A percentile compares a stretch with the other conserved stretches of the same genome.
phyloP scores from a whole-genome alignment of 192 early-diverging fungal genomes.

The Coemansia sp. region DNA sequence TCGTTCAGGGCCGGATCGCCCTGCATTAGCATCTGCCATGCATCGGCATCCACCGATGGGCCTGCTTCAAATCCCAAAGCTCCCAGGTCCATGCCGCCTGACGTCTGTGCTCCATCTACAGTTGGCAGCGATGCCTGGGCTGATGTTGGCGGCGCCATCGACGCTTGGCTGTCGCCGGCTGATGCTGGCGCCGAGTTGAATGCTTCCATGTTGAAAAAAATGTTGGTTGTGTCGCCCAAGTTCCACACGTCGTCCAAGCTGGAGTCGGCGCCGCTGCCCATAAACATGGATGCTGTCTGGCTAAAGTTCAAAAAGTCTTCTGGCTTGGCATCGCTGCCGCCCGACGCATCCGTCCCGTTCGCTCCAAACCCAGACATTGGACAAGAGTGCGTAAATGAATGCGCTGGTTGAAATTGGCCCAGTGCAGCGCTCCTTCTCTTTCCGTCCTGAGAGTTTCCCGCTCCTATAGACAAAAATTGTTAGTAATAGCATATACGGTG shows the following conservation, averaged over 20 bases:
- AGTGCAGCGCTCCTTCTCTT: neutral
- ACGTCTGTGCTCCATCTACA: neutral
- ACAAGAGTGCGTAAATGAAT: neutral
- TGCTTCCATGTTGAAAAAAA: constrained; percentile 54
- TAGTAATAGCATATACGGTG: neutral
- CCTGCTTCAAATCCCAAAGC: constrained; percentile 39
- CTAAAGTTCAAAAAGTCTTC: constrained; percentile 29
- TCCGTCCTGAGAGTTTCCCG: too few relatives aligned
- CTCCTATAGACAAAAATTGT: neutral
- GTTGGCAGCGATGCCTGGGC: neutral
- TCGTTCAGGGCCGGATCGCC: constrained; percentile 42
- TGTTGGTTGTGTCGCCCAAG: constrained; percentile 34
- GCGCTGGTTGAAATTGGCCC: neutral
- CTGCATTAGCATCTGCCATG: constrained; percentile 40
- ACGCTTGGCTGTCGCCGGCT: constrained; percentile 9
- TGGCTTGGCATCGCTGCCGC: neutral
- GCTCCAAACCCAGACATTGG: constrained; percentile 11
- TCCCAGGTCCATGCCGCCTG: constrained; percentile 21
- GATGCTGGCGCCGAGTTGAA: constrained; percentile 38
- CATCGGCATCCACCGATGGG: constrained; percentile 32
- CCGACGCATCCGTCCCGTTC: constrained; percentile 12
- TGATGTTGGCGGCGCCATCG: neutral
- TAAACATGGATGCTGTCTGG: constrained; percentile 20
- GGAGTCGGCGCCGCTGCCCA: constrained; percentile 9
- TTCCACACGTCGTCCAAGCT: constrained; percentile 42